phyloP scores from a whole-genome alignment of 108 stramenopile species.

The Bacterosira constricta region DNA sequence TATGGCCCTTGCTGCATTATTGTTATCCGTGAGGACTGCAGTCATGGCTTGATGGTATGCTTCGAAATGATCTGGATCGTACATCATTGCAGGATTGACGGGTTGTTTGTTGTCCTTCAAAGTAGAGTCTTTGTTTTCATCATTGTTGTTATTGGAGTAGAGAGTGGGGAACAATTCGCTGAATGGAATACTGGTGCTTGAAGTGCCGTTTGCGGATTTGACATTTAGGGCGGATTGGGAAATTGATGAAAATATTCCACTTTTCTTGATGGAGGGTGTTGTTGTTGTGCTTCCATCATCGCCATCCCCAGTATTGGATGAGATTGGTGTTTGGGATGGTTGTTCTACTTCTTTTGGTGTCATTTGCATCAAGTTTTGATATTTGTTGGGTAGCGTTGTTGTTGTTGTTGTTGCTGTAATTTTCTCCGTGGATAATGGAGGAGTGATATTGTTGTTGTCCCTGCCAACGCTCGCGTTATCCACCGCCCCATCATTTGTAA shows the following conservation, averaged over 20 bases:
- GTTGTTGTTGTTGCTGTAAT: no score
- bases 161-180: constrained; percentile 24
- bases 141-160: constrained; percentile 16
- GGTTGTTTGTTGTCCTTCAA: background rate
- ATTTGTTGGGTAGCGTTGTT: no score
- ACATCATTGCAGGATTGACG: constrained; percentile 15
- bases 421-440: no score
- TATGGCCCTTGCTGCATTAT: constrained; percentile 10
- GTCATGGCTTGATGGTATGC: constrained; percentile 33
- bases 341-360: no score
- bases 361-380: no score
- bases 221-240: constrained; percentile 18
- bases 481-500: no score
- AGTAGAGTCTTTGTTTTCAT: no score
- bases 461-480: no score
- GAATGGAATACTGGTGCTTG: constrained; percentile 1
- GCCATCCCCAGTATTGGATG: background rate
- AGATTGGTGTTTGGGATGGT: background rate
- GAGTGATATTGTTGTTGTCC: no score
- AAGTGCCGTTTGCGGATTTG: background rate
- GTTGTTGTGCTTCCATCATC: background rate
- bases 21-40: constrained; percentile 13
- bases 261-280: background rate
- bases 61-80: constrained; percentile 32
- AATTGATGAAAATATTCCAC: constrained; percentile 27